These are phyloP conservation scores for Colletotrichum siamense DNA, from an alignment of 2,329 filamentous ascomycete species.

Conservation along the genomic window DNA sequence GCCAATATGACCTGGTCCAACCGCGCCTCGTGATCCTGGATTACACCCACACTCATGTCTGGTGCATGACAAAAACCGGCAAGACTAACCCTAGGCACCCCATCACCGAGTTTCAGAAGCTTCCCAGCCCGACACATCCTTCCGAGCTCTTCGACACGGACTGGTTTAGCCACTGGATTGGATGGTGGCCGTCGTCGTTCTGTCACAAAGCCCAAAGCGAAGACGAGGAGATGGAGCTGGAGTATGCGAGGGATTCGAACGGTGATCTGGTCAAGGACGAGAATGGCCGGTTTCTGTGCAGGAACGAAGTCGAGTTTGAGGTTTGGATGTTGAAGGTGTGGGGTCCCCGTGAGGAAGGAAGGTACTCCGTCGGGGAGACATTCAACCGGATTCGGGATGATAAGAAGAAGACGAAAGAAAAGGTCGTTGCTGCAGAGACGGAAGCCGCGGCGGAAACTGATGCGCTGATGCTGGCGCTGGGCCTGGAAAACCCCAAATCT, in stretches of 20 bases:
- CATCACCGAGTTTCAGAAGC: background rate
- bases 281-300: fast-evolving
- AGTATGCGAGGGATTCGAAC: background rate
- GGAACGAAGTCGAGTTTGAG: background rate
- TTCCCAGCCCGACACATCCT: background rate
- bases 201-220: background rate
- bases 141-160: background rate
- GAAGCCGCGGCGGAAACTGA: background rate
- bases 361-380: background rate
- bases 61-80: background rate
- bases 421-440: background rate
- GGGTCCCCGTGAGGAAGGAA: background rate
- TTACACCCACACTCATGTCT: background rate
- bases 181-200: background rate
- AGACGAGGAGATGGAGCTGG: background rate
- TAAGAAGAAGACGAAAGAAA: background rate
- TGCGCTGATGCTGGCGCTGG: background rate
- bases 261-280: background rate
- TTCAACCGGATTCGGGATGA: background rate
- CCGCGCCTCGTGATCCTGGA: background rate
- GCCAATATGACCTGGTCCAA: background rate
- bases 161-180: background rate
- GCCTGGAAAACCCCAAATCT: background rate
- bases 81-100: background rate
- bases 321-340: background rate